phyloP scores from a whole-genome alignment of 768 basidiomycete species.

The Sistotremastrum niveocremeum region DNA sequence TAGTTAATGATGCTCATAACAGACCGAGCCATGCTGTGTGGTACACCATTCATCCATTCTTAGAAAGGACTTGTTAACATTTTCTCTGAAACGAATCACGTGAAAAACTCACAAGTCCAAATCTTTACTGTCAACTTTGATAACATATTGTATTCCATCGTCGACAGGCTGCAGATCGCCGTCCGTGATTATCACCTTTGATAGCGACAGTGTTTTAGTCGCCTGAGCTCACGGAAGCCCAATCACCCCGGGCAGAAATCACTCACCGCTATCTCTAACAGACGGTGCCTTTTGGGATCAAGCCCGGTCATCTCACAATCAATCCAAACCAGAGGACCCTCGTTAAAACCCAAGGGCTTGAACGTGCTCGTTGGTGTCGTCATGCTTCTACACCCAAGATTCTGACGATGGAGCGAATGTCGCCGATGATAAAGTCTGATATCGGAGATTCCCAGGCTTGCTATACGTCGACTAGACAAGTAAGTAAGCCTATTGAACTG shows the following conservation, averaged over 20 bases:
- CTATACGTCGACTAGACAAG: no score
- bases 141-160: slow-evolving; percentile 63
- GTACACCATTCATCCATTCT: slow-evolving; percentile 89
- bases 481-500: no score
- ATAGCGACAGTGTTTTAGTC: neutral
- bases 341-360: slow-evolving; percentile 29
- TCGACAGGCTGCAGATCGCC: slow-evolving; percentile 73
- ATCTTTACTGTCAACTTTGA: slow-evolving; percentile 52
- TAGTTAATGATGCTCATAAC: slow-evolving; percentile 9
- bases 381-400: no score
- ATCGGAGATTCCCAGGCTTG: no score
- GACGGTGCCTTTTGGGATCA: slow-evolving; percentile 47
- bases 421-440: no score
- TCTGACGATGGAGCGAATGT: no score
- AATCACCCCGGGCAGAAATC: neutral
- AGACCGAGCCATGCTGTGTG: slow-evolving; percentile 62
- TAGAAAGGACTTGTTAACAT: neutral
- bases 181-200: slow-evolving; percentile 74
- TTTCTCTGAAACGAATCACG: neutral
- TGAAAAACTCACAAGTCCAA: slow-evolving; percentile 48
- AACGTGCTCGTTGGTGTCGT: neutral
- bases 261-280: slow-evolving; percentile 68
- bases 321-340: slow-evolving; percentile 68
- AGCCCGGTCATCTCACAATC: slow-evolving; percentile 87
- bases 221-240: neutral